Percentiles rank a stretch among this genome's conserved stretches.
phyloP scores from a whole-genome alignment of 2,329 filamentous ascomycete genomes.

The Epicoccum nigrum region DNA sequence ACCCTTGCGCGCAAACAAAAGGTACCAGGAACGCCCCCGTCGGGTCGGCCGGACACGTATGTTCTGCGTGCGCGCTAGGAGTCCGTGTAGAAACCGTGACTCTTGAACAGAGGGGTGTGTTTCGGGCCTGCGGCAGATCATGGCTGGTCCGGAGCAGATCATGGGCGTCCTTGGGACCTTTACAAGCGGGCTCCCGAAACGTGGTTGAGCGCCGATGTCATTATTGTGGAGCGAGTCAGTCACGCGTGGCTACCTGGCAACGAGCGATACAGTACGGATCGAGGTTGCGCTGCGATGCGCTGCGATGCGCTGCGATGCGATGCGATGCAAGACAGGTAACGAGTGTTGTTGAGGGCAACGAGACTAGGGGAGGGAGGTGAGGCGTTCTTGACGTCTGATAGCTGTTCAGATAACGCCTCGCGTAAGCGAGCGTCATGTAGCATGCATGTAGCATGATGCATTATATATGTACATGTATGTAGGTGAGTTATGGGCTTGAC shows the following conservation, averaged over 20 bases:
- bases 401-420: neutral
- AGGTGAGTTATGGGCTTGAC: too few relatives aligned
- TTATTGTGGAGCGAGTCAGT: constrained; percentile 4
- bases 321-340: neutral
- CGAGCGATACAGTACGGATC: too few relatives aligned
- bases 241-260: neutral
- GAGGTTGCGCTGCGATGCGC: too few relatives aligned
- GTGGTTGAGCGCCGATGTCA: constrained; percentile 2
- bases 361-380: neutral
- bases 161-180: neutral
- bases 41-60: neutral
- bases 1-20: neutral
- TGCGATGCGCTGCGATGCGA: too few relatives aligned
- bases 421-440: constrained; percentile 5
- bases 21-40: neutral
- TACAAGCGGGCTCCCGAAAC: neutral
- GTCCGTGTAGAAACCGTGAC: too few relatives aligned
- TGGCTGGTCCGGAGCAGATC: too few relatives aligned
- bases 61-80: neutral
- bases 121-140: neutral
- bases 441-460: neutral
- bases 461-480: too few relatives aligned
- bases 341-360: neutral
- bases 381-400: neutral
- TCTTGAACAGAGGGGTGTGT: neutral